Evolutionary conservation across 192 early-diverging fungal genomes (phyloP), one percentile per base, ranked within the genome.

Genomic region (Coemansia sp.): DNA sequence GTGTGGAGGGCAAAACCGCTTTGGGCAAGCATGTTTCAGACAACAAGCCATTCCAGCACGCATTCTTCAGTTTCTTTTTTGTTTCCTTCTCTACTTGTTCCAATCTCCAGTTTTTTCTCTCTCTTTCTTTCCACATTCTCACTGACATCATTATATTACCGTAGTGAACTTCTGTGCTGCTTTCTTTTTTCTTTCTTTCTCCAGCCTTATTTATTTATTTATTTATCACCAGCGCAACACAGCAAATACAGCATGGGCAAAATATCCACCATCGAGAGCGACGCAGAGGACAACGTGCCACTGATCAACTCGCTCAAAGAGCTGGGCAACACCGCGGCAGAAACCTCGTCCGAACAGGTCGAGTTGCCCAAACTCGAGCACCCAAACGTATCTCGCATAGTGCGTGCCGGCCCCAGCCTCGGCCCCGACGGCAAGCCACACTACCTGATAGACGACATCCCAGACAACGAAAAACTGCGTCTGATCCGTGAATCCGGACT

Each of bases 371-470:
- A 69, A 64, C 76, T 78, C 51, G 76, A 78, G 70, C 61, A 78
- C 55, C 66, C 76, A 7, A 73, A 48, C 30, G 67, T 38, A 31
- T 78, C 76, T 20, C 70, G 71, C 18, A 78, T 78, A 22, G 76
- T 78, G 11, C 58, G 61, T 36, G 71, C 71, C 18, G 76, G 76
- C 7, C 76, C 72, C 50, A 61, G 62, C 29, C 73, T 75, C 18
- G 76, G 69, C 3, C 45, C 72, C 28, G 71, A 82, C 42, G 74
- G 71, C 68, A 73, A 74, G 66, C 75, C 75, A 5, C 67, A 77
- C 61, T 76, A 83, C 58, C 71, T 83, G 25, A 78, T 78, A 17
- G 80, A 83, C 66, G 80, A 83, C 29, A 83, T 83, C 45, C 75
- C 80, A 7, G 71, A 83, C 61, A 70, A 71, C 63, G 80, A 83